Conservation (phyloP, 1,284 basidiomycete species). For the Malassezia pachydermatis region DNA sequence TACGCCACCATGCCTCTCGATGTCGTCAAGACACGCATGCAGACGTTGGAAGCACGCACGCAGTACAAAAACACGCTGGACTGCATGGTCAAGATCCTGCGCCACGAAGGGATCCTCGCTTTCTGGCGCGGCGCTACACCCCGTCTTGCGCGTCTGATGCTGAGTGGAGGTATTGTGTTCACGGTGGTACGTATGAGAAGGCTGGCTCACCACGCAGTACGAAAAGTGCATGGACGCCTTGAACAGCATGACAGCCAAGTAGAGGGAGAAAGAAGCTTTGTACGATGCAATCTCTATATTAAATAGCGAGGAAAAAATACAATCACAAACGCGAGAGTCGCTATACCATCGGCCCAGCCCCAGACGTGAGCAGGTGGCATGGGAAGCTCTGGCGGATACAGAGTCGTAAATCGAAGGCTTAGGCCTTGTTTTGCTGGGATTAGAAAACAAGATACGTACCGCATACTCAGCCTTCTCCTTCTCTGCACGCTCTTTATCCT, state of each 20-base stretch:
- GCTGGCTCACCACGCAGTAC: conserved; percentile 9
- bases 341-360: background rate
- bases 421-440: conserved; percentile 13
- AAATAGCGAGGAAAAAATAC: background rate
- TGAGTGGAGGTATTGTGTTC: conserved; percentile 90
- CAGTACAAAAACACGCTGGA: conserved; percentile 88
- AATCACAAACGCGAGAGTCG: background rate
- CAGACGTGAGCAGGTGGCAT: no score
- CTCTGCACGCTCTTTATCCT: conserved; percentile 75
- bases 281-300: background rate
- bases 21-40: conserved; percentile 96
- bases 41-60: conserved; percentile 68
- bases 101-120: conserved; percentile 65
- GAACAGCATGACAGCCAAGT: conserved; percentile 4
- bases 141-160: conserved; percentile 50
- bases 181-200: conserved; percentile 61
- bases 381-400: no score
- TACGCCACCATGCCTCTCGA: conserved; percentile 51
- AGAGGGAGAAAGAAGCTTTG: background rate
- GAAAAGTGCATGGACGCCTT: conserved; percentile 18
- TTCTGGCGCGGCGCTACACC: conserved; percentile 91
- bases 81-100: conserved; percentile 55
- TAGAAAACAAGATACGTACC: conserved; percentile 10
- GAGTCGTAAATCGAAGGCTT: no score
- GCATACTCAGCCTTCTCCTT: conserved; percentile 68